These are phyloP conservation scores for Pilobolus umbonatus DNA, from an alignment of 192 early-diverging fungal genomes.

Conservation along the genomic window DNA sequence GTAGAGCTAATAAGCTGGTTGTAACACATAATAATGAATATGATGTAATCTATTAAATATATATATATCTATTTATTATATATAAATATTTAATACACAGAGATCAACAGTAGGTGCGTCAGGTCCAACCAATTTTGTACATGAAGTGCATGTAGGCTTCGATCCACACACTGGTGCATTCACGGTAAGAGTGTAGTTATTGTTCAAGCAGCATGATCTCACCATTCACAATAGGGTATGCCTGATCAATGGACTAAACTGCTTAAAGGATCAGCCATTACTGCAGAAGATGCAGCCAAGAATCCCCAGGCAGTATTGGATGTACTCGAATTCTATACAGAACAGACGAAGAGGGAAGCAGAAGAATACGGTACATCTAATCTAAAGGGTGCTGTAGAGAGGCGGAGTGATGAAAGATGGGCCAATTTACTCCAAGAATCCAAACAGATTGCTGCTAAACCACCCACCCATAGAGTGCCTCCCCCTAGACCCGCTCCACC, in stretches of 20 bases:
- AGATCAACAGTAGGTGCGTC: constrained; percentile 78
- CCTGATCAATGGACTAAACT: constrained; percentile 96
- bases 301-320: constrained; percentile 98
- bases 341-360: constrained; percentile 61
- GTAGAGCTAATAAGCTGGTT: too few relatives aligned
- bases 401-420: constrained; percentile 48
- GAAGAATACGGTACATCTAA: constrained; percentile 46
- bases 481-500: constrained; percentile 28
- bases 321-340: constrained; percentile 97
- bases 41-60: background rate
- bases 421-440: constrained; percentile 53
- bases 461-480: background rate
- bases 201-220: background rate
- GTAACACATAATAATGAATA: background rate
- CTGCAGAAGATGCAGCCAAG: constrained; percentile 96
- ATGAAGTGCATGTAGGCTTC: constrained; percentile 76
- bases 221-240: constrained; percentile 56
- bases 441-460: background rate
- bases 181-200: constrained; percentile 37
- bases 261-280: constrained; percentile 90
- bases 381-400: constrained; percentile 33
- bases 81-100: constrained; percentile 24
- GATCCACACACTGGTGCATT: constrained; percentile 59
- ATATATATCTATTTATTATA: background rate
- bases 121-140: constrained; percentile 82